Base-by-base conservation (phyloP, 2,329 filamentous ascomycete genomes). In the Parasarocladium wereldwijsianum region DNA sequence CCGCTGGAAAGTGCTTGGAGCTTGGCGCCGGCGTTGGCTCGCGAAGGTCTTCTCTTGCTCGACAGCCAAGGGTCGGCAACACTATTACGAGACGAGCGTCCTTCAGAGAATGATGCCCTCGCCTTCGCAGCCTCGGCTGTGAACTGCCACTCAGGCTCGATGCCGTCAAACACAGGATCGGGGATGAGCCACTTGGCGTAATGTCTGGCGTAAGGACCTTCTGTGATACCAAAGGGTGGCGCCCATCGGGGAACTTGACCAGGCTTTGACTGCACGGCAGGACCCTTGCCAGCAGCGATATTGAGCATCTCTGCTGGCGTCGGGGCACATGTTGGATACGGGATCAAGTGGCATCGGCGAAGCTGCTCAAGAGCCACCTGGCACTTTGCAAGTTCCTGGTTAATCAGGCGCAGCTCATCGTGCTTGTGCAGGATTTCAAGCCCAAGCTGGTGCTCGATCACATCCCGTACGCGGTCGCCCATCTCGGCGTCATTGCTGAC, bases 131-230 rank as follows among this genome's bases (percentile, higher is more conserved):
- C 44, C 35, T 63, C 60, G 34, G 51, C 39, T 27, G 53, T 50
- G 18, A 54, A 53, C 34, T 57, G 54, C 43, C 54, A 52, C 40
- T 66, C 59, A 25, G 60, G 58, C 35, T 64, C 55, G 22, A 65
- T 49, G 34, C 78, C 80, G 50, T 94, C 87, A 52, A 96, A 96
- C 28, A 71, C 71, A 34, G 80, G 70, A 53, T 94, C 85, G 30
- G 81, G 82, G 35, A 96, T 76, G 41, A 98, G 71, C 90, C 90
- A 98, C 62, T 82, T 84, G 49, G 84, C 76, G 55, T 94, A 94
- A 58, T 96, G 90, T 42, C 85, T 76, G 36, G 85, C 77, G 55
- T 96, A 96, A 3, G 90, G 86, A 8, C 90, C 90, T 44, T 94
- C 83, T 11, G 76, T 74, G 33, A 94, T 83, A 40, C 87, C 87